Evolutionary conservation across 108 stramenopile species (phyloP).

Genomic region (Craspedostauros australis): DNA sequence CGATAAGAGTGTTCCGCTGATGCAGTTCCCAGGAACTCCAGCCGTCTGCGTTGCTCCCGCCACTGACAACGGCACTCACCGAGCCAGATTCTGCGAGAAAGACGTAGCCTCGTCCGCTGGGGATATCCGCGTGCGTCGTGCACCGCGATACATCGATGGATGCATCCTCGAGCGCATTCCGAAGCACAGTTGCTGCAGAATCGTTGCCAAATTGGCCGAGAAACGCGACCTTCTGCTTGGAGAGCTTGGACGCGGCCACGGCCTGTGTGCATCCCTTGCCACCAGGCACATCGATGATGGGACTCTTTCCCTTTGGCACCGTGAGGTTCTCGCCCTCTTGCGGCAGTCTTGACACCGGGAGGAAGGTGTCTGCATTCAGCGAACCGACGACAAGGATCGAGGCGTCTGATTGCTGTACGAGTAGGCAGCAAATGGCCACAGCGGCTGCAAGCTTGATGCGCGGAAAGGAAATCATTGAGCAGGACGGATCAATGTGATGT

Average conservation of each 20-base stretch:
- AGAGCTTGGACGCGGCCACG: conserved; percentile 54
- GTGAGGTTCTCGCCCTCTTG: conserved; percentile 73
- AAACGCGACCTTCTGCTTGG: conserved; percentile 28
- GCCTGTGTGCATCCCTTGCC: conserved; percentile 84
- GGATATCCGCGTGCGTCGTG: conserved; percentile 19
- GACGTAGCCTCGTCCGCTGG: conserved; percentile 73
- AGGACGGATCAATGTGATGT: too few species aligned
- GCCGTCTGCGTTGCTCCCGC: conserved; percentile 64
- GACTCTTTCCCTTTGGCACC: conserved; percentile 23
- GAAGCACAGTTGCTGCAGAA: conserved; percentile 34
- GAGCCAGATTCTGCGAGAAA: conserved; percentile 52
- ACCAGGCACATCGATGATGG: conserved; percentile 60
- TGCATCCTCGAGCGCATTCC: conserved; percentile 23
- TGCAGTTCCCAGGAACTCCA: conserved; percentile 40
- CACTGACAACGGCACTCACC: conserved; percentile 68
- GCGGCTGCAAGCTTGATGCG: too few species aligned
- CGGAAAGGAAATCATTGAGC: too few species aligned
- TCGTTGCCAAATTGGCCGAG: conserved; percentile 73
- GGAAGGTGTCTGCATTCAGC: conserved; percentile 71
- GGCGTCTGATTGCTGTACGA: not conserved
- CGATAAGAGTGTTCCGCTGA: conserved; percentile 1
- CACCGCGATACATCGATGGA: conserved; percentile 44
- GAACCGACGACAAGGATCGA: conserved; percentile 71
- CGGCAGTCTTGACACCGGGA: conserved; percentile 61
- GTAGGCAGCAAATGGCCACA: too few species aligned